Evolutionary conservation across 352 stramenopile genomes (phyloP).

Genomic region (Phytophthora hybrid): DNA sequence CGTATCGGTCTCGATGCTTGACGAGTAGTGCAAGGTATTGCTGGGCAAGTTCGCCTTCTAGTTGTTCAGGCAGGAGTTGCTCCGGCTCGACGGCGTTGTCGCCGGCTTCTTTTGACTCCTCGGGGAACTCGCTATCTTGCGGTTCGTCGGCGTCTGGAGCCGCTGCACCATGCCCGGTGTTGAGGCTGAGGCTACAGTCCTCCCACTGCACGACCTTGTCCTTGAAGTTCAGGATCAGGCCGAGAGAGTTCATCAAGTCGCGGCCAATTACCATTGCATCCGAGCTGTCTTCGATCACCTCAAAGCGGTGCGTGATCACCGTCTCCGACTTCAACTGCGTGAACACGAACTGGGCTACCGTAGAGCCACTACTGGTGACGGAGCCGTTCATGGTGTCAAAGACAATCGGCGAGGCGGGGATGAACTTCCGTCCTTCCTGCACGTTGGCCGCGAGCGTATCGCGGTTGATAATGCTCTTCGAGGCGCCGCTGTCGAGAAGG

Average conservation of each 20-base stretch:
- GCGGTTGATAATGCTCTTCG: constrained; percentile 11
- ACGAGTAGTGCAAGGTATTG: constrained; percentile 2
- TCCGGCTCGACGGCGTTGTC: not conserved
- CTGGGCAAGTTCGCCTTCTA: not conserved
- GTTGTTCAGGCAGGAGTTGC: constrained; percentile 1
- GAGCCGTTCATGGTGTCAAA: constrained; percentile 13
- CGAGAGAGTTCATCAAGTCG: constrained; percentile 12
- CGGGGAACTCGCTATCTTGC: not conserved
- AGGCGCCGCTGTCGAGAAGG: constrained; percentile 14
- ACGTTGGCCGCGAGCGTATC: constrained; percentile 1
- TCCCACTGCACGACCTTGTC: constrained; percentile 9
- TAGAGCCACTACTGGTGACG: constrained; percentile 8
- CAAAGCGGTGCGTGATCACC: constrained; percentile 15
- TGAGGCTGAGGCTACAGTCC: constrained; percentile 4
- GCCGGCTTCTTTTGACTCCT: constrained; percentile 3
- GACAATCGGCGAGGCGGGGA: not conserved
- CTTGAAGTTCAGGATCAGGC: constrained; percentile 14
- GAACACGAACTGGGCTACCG: not conserved
- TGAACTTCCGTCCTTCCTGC: not conserved
- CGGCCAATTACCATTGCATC: constrained; percentile 21
- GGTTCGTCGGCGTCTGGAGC: not conserved
- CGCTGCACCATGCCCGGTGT: not conserved
- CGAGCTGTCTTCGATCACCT: constrained; percentile 7
- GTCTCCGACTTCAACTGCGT: constrained; percentile 2
- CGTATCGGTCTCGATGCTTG: not conserved